Percentiles rank a stretch among this genome's conserved stretches.
phyloP scores from a whole-genome alignment of 805 yeast genomes.

The Kregervanrija delftensis region DNA sequence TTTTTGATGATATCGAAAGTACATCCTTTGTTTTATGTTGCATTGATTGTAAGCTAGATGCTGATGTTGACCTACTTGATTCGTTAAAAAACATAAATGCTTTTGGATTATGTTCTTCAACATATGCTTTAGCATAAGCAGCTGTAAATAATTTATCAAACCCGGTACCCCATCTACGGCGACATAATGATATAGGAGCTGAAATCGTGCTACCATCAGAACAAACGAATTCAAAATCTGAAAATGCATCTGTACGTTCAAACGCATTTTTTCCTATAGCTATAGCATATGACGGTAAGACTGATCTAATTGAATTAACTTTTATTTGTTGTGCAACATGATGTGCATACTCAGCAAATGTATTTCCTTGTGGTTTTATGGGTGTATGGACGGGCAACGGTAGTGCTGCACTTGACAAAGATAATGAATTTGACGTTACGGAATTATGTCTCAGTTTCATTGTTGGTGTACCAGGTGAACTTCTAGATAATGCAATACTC shows the following conservation, averaged over 20 bases:
- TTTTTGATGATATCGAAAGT: slow-evolving; percentile 3
- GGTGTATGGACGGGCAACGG: neutral
- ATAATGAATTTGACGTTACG: neutral
- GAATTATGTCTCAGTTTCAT: neutral
- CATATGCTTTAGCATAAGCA: slow-evolving; percentile 56
- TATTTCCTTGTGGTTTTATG: slow-evolving; percentile 5
- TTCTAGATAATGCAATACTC: neutral
- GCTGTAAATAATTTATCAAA: slow-evolving; percentile 56
- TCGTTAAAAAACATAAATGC: neutral
- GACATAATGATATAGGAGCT: slow-evolving; percentile 50
- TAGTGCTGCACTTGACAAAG: neutral
- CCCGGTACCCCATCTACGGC: slow-evolving; percentile 73
- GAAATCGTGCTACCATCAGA: slow-evolving; percentile 66
- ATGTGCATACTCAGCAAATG: slow-evolving; percentile 64
- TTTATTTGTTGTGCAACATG: slow-evolving; percentile 69
- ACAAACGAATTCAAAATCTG: slow-evolving; percentile 68
- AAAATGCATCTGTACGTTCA: slow-evolving; percentile 54
- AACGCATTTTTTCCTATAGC: slow-evolving; percentile 71
- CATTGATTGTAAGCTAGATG: too few species aligned
- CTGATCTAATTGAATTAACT: slow-evolving; percentile 58
- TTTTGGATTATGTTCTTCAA: slow-evolving; percentile 15
- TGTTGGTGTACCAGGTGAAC: neutral
- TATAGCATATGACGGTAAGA: slow-evolving; percentile 71
- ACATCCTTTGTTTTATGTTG: slow-evolving; percentile 11
- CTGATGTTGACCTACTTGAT: too few species aligned